Evolutionary conservation across 116 monocot genomes (phyloP).

Genomic region (Cymodocea nodosa): DNA sequence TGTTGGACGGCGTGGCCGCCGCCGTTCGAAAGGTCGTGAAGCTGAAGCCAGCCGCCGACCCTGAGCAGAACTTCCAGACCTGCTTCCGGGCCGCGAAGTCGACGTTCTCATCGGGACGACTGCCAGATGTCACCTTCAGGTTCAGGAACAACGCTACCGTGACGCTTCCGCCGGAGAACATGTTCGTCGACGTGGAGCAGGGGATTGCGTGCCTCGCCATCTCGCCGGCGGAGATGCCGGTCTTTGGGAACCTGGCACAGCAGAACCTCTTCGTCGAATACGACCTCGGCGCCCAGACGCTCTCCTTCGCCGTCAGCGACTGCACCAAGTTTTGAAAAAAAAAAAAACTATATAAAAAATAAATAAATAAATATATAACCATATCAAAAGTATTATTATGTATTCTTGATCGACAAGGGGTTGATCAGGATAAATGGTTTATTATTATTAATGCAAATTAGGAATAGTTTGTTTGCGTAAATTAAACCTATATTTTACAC

Average conservation of each 20-base stretch:
- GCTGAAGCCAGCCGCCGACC: slow-evolving; percentile 5
- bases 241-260: slow-evolving; percentile 44
- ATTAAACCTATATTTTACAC: too few species aligned
- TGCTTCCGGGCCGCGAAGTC: slow-evolving; percentile 41
- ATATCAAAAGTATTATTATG: too few species aligned
- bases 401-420: too few species aligned
- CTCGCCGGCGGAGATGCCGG: not conserved
- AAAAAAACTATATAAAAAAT: too few species aligned
- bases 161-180: slow-evolving; percentile 16
- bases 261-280: slow-evolving; percentile 46
- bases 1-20: not conserved
- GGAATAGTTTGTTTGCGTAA: too few species aligned
- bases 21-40: not conserved
- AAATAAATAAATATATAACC: too few species aligned
- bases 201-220: slow-evolving; percentile 13
- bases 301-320: slow-evolving; percentile 22
- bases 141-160: slow-evolving; percentile 16
- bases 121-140: too few species aligned
- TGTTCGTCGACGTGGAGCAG: slow-evolving; percentile 7
- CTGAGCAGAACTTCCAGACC: slow-evolving; percentile 2
- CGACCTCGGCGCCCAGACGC: slow-evolving; percentile 16
- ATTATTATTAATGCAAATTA: too few species aligned
- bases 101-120: slow-evolving; percentile 14
- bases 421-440: too few species aligned
- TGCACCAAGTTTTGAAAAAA: slow-evolving; percentile 16